Evolutionary conservation across 1,284 basidiomycete genomes (phyloP), one percentile per base, ranked within the genome.

Genomic region (Acaromyces ingoldii): DNA sequence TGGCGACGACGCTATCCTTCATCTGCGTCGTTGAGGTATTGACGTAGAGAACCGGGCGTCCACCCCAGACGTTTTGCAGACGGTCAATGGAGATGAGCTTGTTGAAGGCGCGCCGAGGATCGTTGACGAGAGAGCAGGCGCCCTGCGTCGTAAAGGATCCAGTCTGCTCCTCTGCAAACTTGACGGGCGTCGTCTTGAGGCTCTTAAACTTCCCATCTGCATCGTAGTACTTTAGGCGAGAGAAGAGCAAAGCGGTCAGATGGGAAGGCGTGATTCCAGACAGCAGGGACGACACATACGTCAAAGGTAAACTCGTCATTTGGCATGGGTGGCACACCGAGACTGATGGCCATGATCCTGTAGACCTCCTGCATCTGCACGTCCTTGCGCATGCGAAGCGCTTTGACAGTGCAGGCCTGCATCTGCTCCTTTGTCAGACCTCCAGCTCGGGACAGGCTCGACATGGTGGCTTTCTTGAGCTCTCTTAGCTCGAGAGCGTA

Each of bases 21-120:
- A 96, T 82, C 40, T 84, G 83, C 37, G 85, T 82, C 57, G 85
- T 84, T 58, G 87, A 82, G 0, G 89, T 89, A 79, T 96, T 96
- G 58, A 96, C 89, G 73, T 95, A 77, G 37, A 85, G 81, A 28
- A 97, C 85, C 6, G 85, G 82, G 0, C 87, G 82, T 4, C 84
- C 89, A 58, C 87, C 88, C 85, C 87, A 90, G 33, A 97, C 80
- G 72, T 96, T 96, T 9, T 91, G 91, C 41, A 97, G 84, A 60
- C 87, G 86, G 67, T 92, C 85, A 28, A 97, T 89, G 4, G 89
- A 89, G 79, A 93, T 93, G n/a, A 93, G 81, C 76, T 85, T 86
- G 55, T 81, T 81, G 70, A 86, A 88, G 17, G 80, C 79, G 72
- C 95, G 91, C 28, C 92, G 83, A 15, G 93, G 92, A 74, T 97